Percentiles rank a stretch among this genome's conserved stretches.
These are phyloP conservation scores for Alternaria alternata DNA, from an alignment of 2,329 filamentous ascomycete genomes.

Conservation along the genomic window DNA sequence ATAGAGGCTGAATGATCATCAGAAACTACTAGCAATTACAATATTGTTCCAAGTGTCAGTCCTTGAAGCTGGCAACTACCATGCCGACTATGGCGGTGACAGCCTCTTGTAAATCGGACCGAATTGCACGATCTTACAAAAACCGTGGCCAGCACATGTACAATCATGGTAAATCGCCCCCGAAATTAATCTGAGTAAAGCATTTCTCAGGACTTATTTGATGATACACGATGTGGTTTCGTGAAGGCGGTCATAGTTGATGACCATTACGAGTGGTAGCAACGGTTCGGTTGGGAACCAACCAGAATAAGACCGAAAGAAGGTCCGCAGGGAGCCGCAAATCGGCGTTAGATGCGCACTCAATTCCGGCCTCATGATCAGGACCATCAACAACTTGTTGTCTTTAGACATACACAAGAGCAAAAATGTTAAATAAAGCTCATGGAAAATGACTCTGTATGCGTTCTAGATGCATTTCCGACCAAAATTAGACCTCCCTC, in stretches of 20 bases:
- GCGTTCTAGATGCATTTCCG: no score
- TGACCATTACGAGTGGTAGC: neutral
- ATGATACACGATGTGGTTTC: neutral
- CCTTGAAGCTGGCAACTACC: neutral
- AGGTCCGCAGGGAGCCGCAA: constrained; percentile 18
- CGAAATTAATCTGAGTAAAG: neutral
- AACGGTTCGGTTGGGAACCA: constrained; percentile 17
- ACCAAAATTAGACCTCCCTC: neutral
- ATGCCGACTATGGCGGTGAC: neutral
- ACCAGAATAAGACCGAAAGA: constrained; percentile 16
- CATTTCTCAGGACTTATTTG: no score
- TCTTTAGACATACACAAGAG: neutral
- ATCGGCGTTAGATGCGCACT: constrained; percentile 4
- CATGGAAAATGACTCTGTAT: neutral
- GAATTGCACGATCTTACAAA: neutral
- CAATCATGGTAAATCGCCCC: neutral
- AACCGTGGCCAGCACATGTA: neutral
- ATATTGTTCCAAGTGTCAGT: neutral
- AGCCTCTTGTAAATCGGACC: neutral
- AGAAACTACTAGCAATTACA: neutral
- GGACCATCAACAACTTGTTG: neutral
- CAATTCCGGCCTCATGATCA: constrained; percentile 3
- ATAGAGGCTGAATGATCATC: neutral
- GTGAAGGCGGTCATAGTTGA: neutral
- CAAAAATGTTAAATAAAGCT: no score